Evolutionary conservation across 116 monocot species (phyloP).

Genomic region (Thalassia testudinum): DNA sequence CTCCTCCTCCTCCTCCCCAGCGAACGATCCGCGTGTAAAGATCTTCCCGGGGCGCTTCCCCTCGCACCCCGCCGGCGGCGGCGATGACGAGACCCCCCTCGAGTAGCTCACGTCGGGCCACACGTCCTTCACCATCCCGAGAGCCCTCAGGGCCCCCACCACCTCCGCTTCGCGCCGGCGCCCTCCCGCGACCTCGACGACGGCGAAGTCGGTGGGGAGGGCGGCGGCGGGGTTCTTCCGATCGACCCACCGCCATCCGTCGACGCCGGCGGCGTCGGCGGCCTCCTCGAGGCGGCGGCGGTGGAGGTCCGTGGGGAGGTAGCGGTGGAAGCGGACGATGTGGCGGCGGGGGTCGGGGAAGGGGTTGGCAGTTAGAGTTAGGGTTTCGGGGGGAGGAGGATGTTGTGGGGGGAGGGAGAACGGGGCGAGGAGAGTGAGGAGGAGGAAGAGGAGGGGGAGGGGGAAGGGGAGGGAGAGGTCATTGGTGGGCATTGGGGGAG

Average conservation of each 20-base stretch:
- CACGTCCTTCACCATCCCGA: conserved; percentile 73
- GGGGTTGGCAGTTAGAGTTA: no score
- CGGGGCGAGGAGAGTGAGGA: no score
- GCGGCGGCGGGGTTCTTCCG: conserved; percentile 54
- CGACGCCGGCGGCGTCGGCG: no score
- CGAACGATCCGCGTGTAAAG: conserved; percentile 72
- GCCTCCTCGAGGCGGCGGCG: no score
- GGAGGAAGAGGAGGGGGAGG: no score
- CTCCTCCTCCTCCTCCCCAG: conserved; percentile 23
- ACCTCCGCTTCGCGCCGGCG: conserved; percentile 10
- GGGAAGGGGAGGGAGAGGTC: no score
- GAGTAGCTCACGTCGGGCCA: conserved; percentile 37
- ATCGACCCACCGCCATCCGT: conserved; percentile 71
- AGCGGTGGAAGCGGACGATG: no score
- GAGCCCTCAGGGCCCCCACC: conserved; percentile 27
- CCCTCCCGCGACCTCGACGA: conserved; percentile 41
- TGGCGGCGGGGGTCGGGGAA: no score
- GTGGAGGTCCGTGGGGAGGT: no score
- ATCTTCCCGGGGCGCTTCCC: conserved; percentile 62
- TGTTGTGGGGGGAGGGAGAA: no score
- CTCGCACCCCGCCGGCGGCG: conserved; percentile 12
- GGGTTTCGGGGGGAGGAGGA: no score
- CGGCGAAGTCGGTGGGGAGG: conserved; percentile 89
- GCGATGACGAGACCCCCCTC: conserved; percentile 41
- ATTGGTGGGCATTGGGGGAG: no score